Evolutionary conservation across 805 yeast species (phyloP).

Genomic region (Clavispora asparagi): DNA sequence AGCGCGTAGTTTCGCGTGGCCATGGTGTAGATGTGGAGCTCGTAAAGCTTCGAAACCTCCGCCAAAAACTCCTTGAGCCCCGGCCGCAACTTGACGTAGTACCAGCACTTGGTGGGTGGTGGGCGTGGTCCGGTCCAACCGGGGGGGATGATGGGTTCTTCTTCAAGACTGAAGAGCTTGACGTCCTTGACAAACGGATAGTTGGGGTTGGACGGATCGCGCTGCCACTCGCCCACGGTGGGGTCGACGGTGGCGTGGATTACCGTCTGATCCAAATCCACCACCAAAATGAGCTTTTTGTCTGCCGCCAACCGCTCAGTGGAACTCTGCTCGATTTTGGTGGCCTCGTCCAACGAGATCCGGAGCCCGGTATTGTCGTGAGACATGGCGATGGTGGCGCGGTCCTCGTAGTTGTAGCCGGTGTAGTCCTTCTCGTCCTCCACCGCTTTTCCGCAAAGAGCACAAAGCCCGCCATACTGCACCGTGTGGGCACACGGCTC

Average conservation of each 20-base stretch:
- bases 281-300: conserved; percentile 79
- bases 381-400: conserved; percentile 85
- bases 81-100: conserved; percentile 89
- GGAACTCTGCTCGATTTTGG: conserved; percentile 66
- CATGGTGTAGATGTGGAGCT: conserved; percentile 95
- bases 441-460: conserved; percentile 80
- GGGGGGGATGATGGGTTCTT: conserved; percentile 57
- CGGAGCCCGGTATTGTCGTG: conserved; percentile 83
- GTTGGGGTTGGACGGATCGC: conserved; percentile 79
- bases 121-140: conserved; percentile 58
- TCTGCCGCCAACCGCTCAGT: conserved; percentile 56
- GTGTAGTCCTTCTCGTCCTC: conserved; percentile 67
- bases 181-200: conserved; percentile 83
- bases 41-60: conserved; percentile 60
- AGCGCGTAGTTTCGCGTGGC: conserved; percentile 93
- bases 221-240: conserved; percentile 94
- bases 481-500: conserved; percentile 92
- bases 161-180: conserved; percentile 68
- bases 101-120: conserved; percentile 66
- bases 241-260: conserved; percentile 98
- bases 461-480: conserved; percentile 93
- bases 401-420: conserved; percentile 59
- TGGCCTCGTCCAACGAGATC: conserved; percentile 83
- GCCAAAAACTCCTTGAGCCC: conserved; percentile 73
- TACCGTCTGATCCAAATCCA: conserved; percentile 94